Evolutionary conservation across 176 grass and related monocot species (phyloP), one percentile per base, ranked within the genome.

Genomic region (Themeda triandra): DNA sequence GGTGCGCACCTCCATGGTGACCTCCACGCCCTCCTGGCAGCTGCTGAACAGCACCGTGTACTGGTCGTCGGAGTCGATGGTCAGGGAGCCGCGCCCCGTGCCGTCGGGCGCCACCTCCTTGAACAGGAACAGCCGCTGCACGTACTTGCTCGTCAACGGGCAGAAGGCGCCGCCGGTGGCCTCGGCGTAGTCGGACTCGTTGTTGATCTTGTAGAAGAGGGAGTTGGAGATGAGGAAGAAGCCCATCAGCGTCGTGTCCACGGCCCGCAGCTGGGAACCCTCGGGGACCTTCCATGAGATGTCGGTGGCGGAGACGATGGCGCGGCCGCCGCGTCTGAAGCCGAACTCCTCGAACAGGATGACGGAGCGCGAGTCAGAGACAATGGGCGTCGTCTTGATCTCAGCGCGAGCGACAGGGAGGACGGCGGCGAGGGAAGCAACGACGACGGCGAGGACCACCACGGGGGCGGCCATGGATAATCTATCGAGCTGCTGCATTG

Each of bases 341-440:
- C 89, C 92, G 65, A 94, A 94, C 76, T 94, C 89, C 92, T 94
- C 92, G 80, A 94, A 94, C 37, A 94, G 92, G 83, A 94, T 91
- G 3, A 91, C 83, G 37, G 83, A 51, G 23, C 86, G 83, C 37
- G 80, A 12, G 83, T 94, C 92, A 3, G 80, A 49, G 3, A 53
- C 66, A 25, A 91, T 94, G 31, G 48, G 40, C 32, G 86, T 91
- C 74, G 35, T 86, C 77, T 94, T 94, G 89, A 94, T 89, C 89
- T 91, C 92, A 6, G 89, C 89, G 8, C 39, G 89, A 6, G 80
- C 71, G 6, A 10, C 19, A 63, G 87, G 71, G 42, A 84, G 8
- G 14, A 48, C 7, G 25, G 41, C 70, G 71, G 35, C 33, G 37
- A 78, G 46, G 33, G 66, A 63, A 30, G 68, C 23, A 24, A 15